These are phyloP conservation scores for Albatrellus ellisii DNA, from an alignment of 768 basidiomycete genomes.

Conservation along the genomic window DNA sequence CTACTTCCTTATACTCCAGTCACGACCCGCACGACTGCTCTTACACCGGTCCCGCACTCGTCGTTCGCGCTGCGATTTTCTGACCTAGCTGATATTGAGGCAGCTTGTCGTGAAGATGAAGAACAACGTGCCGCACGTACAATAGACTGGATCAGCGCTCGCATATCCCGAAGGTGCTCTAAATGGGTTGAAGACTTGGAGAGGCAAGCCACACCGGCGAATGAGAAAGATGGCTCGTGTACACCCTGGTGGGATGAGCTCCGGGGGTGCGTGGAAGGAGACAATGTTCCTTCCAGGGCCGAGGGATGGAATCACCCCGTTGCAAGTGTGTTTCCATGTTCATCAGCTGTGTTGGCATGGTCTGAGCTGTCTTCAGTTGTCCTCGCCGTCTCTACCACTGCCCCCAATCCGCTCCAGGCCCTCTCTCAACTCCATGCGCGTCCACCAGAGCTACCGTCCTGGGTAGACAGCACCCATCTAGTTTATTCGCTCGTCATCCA, in stretches of 20 bases:
- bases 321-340: constrained; percentile 37
- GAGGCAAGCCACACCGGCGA: constrained; percentile 22
- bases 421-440: constrained; percentile 65
- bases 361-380: constrained; percentile 37
- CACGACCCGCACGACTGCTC: constrained; percentile 62
- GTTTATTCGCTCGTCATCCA: constrained; percentile 73
- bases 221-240: constrained; percentile 20
- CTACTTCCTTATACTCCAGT: constrained; percentile 33
- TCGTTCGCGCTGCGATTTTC: constrained; percentile 74
- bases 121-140: constrained; percentile 64
- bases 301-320: constrained; percentile 87
- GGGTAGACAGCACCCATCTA: constrained; percentile 65
- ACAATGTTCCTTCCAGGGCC: constrained; percentile 51
- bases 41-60: constrained; percentile 55
- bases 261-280: constrained; percentile 61
- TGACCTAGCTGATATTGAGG: constrained; percentile 56
- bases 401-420: constrained; percentile 70
- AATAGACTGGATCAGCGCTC: constrained; percentile 78
- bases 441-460: constrained; percentile 53
- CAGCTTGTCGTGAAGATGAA: constrained; percentile 66
- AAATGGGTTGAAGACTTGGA: constrained; percentile 66
- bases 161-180: constrained; percentile 46
- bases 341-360: not conserved
- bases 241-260: constrained; percentile 89
- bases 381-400: constrained; percentile 68